Evolutionary conservation across 2,329 filamentous ascomycete genomes (phyloP), one percentile per base, ranked within the genome.

Genomic region (Trichophyton schoenleinii): DNA sequence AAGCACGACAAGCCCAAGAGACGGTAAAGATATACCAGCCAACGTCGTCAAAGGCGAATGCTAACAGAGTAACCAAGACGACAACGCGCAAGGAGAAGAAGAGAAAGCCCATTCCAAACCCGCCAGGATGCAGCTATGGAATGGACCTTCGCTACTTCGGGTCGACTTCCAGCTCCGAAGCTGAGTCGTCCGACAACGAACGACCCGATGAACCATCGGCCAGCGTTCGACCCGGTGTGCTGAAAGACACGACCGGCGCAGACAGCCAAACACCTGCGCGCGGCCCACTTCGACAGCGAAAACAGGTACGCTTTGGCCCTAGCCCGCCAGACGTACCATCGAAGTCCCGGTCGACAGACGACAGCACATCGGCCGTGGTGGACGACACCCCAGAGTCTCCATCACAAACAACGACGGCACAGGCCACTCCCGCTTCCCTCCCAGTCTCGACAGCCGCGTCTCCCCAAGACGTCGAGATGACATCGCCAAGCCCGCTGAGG

Each of bases 81-180:
- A 55, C 28, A n/a, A 53, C 18, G 7, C 22, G 31, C 52, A 55
- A 36, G 52, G 28, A 42, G 38, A 38, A 60, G 20, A 36, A 22
- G 41, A 57, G 44, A 28, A 44, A 52, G 41, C 31, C 44, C 34
- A 77, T 77, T 57, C 75, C 75, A 3, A 76, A 77, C 61, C 75
- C 75, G 7, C 62, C 66, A 13, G 73, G 72, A 9, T 68, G 65
- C 34, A 75, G 75, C 58, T 78, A 75, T 67, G 75, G 75, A 9
- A 65, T 78, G 66, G 67, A 75, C 58, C 63, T 70, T 28, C 68
- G 71, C 18, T 77, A 74, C 58, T 76, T 76, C 63, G 67, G 61
- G 44, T 70, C 72, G 60, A 68, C 67, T 52, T 70, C 67, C 38
- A 70, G 71, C 18, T 68, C 68, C 20, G 73, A 73, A 36, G 67